Percentiles rank a stretch among this genome's conserved stretches.
Evolutionary conservation across 768 basidiomycete genomes (phyloP).

Genomic region (Boletus subparvulus): DNA sequence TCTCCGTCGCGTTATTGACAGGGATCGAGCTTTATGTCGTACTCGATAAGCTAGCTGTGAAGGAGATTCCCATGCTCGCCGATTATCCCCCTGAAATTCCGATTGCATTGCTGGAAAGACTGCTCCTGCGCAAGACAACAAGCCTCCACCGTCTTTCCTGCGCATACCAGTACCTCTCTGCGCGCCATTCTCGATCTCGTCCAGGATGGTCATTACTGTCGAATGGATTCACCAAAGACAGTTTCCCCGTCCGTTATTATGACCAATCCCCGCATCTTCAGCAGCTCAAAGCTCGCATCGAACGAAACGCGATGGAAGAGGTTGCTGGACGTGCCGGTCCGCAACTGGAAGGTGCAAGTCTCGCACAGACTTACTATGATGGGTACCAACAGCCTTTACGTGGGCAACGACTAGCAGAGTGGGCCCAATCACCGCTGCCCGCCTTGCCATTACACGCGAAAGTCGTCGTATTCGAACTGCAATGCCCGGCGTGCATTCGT

Average conservation of each 20-base stretch:
- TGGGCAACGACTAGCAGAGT: background rate
- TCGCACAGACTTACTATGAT: background rate
- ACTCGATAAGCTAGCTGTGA: constrained; percentile 28
- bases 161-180: constrained; percentile 31
- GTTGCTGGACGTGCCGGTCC: constrained; percentile 5
- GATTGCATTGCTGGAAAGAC: constrained; percentile 10
- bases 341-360: background rate
- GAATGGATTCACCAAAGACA: constrained; percentile 8
- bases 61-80: constrained; percentile 25
- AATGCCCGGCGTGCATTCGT: constrained; percentile 33
- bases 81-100: constrained; percentile 35
- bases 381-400: background rate
- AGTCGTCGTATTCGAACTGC: constrained; percentile 40
- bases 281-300: constrained; percentile 28
- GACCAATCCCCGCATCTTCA: constrained; percentile 22
- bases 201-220: constrained; percentile 34
- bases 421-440: constrained; percentile 41
- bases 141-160: constrained; percentile 28
- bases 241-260: constrained; percentile 40
- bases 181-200: constrained; percentile 25
- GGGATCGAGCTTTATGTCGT: constrained; percentile 35
- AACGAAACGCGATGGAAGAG: constrained; percentile 15
- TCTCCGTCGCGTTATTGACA: constrained; percentile 41
- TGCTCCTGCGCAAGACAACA: constrained; percentile 29
- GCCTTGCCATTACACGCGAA: constrained; percentile 24